A percentile compares a stretch with the other conserved stretches of the same genome.
phyloP scores from a whole-genome alignment of 768 basidiomycete species.

The Goffeauzyma gilvescens region DNA sequence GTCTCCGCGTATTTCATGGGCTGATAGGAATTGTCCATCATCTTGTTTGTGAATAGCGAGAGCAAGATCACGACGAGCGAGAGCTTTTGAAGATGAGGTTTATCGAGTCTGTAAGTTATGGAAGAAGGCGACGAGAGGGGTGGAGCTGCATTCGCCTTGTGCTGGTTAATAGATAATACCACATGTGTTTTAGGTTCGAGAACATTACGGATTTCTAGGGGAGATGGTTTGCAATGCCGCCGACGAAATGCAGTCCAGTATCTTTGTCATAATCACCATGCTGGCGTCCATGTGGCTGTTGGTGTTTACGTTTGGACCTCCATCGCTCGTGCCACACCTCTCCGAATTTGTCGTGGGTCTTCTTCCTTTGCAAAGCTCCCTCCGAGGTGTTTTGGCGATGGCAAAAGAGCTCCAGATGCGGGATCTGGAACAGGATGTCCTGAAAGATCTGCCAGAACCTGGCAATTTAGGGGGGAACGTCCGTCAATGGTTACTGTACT shows the following conservation, averaged over 20 bases:
- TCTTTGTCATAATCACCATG: neutral
- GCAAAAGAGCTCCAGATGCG: too few species aligned
- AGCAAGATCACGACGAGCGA: conserved; percentile 4
- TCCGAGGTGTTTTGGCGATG: conserved; percentile 3
- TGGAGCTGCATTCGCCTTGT: neutral
- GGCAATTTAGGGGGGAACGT: too few species aligned
- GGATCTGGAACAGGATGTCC: too few species aligned
- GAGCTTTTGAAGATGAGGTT: neutral
- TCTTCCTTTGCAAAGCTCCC: conserved; percentile 4
- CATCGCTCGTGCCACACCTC: conserved; percentile 1
- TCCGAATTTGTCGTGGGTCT: conserved; percentile 4
- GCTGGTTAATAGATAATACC: neutral
- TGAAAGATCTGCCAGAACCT: too few species aligned
- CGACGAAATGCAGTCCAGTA: conserved; percentile 4
- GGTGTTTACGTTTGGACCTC: conserved; percentile 6
- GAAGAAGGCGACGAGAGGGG: too few species aligned
- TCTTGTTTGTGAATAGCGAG: neutral
- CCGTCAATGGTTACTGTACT: conserved; percentile 8
- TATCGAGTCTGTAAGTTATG: conserved; percentile 6
- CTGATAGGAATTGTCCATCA: neutral
- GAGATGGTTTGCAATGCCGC: conserved; percentile 3
- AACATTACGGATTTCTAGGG: conserved; percentile 7
- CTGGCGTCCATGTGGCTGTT: neutral
- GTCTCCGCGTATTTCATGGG: neutral
- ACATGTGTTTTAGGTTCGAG: neutral